Evolutionary conservation across 768 basidiomycete genomes (phyloP).

Genomic region (Trichaptum fuscoviolaceum): DNA sequence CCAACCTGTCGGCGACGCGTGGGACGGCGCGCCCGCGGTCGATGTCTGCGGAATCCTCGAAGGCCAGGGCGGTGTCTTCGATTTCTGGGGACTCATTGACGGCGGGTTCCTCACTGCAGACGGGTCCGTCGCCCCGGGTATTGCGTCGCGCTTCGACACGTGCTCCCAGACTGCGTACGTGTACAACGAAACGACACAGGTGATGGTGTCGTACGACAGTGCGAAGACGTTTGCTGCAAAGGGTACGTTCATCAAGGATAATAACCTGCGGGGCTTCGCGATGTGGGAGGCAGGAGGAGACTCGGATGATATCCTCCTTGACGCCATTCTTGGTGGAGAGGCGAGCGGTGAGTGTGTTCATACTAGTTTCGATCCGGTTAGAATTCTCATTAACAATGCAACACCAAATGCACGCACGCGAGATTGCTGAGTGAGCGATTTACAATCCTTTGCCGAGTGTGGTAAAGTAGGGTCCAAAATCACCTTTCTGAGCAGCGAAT

Average conservation of each 20-base stretch:
- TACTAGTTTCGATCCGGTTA: no score
- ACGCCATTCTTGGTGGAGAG: constrained; percentile 46
- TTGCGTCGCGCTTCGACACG: constrained; percentile 19
- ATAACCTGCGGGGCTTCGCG: constrained; percentile 57
- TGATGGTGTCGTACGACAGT: constrained; percentile 32
- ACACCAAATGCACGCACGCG: no score
- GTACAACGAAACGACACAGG: constrained; percentile 22
- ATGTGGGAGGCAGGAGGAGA: constrained; percentile 74
- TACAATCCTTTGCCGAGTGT: no score
- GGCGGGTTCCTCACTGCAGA: constrained; percentile 9
- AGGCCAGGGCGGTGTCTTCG: constrained; percentile 6
- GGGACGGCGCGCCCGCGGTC: constrained; percentile 9
- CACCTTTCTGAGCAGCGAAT: no score
- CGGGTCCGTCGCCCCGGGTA: constrained; percentile 8
- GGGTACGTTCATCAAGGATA: constrained; percentile 50
- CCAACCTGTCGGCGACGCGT: constrained; percentile 9
- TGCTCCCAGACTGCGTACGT: constrained; percentile 32
- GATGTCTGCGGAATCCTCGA: constrained; percentile 10
- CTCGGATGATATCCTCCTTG: constrained; percentile 51
- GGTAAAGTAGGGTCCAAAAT: no score
- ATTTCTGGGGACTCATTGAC: constrained; percentile 10
- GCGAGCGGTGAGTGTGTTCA: no score
- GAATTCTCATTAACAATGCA: no score
- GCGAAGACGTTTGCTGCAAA: constrained; percentile 35
- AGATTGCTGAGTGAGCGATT: no score